Evolutionary conservation across 306 rosid genomes (phyloP).

Genomic region (Vigna nakashimae): DNA sequence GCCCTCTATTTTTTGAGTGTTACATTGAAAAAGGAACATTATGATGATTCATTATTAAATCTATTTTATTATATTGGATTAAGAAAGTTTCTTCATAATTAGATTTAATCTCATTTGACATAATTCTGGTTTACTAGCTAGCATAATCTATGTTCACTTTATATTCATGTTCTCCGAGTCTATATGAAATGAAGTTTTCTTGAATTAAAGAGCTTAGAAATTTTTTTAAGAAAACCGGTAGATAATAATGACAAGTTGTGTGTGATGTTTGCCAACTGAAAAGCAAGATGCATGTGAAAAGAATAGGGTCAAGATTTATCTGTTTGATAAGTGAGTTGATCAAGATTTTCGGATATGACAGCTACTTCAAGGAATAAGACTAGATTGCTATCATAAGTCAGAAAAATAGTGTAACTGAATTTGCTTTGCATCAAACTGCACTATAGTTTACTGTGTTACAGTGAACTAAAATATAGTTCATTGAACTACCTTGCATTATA

Average conservation of each 20-base stretch:
- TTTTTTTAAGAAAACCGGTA: not conserved
- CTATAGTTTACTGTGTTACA: too few species aligned
- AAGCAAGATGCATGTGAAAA: not conserved
- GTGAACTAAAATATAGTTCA: too few species aligned
- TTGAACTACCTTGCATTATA: too few species aligned
- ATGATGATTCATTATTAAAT: not conserved
- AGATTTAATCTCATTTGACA: conserved; percentile 14
- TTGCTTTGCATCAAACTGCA: too few species aligned
- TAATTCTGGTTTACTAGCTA: not conserved
- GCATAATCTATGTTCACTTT: not conserved
- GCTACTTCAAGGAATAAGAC: too few species aligned
- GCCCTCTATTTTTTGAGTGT: conserved; percentile 9
- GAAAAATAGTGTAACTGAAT: too few species aligned
- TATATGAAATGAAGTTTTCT: not conserved
- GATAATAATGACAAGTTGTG: not conserved
- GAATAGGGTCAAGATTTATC: not conserved
- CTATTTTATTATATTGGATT: not conserved
- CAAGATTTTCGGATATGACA: not conserved
- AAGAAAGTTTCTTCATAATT: not conserved
- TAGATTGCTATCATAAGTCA: too few species aligned
- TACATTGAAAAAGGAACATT: not conserved
- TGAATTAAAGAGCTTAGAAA: not conserved
- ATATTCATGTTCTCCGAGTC: not conserved
- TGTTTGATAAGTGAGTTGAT: not conserved
- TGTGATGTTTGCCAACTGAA: not conserved